These are phyloP conservation scores for Annona cherimola DNA, from an alignment of 164 flowering plant species.

Conservation along the genomic window DNA sequence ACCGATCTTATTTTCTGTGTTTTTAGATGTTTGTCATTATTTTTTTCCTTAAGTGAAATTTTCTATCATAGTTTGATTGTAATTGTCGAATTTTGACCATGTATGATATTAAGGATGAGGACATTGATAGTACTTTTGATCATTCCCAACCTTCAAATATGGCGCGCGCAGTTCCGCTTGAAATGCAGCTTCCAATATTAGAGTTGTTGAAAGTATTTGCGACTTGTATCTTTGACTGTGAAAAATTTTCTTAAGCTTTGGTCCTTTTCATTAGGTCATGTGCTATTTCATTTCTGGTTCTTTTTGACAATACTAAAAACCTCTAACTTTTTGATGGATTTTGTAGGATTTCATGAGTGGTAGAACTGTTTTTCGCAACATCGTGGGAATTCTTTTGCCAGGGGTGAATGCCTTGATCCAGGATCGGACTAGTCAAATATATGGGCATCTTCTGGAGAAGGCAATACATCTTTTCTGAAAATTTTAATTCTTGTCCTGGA, in stretches of 20 bases:
- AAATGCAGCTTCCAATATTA: constrained; percentile 74
- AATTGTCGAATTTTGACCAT: constrained; percentile 67
- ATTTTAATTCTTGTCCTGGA: constrained; percentile 72
- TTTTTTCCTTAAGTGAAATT: no score
- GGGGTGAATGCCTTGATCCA: constrained; percentile 66
- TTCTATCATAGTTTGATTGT: background rate
- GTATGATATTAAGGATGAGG: constrained; percentile 81
- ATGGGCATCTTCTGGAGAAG: constrained; percentile 85
- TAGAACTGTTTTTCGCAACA: constrained; percentile 71
- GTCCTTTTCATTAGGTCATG: no score
- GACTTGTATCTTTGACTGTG: no score
- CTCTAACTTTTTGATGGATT: background rate
- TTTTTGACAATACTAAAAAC: no score
- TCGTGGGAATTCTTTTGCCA: constrained; percentile 73
- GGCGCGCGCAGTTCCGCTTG: constrained; percentile 49
- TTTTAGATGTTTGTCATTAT: no score
- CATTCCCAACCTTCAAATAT: constrained; percentile 37
- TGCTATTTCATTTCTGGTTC: no score
- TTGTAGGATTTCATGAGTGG: constrained; percentile 99
- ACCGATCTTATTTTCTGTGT: no score
- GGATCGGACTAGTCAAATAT: constrained; percentile 65
- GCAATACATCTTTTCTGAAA: constrained; percentile 86
- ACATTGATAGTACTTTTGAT: constrained; percentile 51
- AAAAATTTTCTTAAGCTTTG: no score
- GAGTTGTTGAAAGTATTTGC: constrained; percentile 76